A percentile compares a stretch with the other conserved stretches of the same genome.
Conservation (phyloP, 257 asterid genomes). For the Ballota nigra region DNA sequence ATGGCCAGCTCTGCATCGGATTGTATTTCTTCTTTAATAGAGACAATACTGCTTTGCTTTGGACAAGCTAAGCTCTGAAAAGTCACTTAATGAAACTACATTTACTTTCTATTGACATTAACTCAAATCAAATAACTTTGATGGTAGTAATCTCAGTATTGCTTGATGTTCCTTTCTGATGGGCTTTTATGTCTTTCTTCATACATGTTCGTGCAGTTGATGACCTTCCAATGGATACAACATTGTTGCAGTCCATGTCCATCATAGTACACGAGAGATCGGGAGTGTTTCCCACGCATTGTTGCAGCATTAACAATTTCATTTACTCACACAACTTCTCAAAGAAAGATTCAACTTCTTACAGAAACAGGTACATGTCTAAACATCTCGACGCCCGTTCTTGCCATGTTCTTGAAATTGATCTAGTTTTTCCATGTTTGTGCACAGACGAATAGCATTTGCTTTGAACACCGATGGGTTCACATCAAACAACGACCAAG, state of each 20-base stretch:
- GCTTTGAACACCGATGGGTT: constrained; percentile 75
- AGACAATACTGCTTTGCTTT: too few relatives aligned
- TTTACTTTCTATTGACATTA: too few relatives aligned
- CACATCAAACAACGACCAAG: constrained; percentile 51
- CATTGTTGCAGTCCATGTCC: constrained; percentile 35
- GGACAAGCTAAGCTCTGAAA: too few relatives aligned
- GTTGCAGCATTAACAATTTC: constrained; percentile 28
- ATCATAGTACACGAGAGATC: constrained; percentile 33
- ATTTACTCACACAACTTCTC: constrained; percentile 23
- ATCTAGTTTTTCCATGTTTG: background rate
- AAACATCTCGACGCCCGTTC: background rate
- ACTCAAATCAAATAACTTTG: too few relatives aligned
- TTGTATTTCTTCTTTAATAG: too few relatives aligned
- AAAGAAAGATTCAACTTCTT: constrained; percentile 29
- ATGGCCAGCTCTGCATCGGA: too few relatives aligned
- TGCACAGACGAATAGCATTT: constrained; percentile 36
- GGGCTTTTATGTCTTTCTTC: constrained; percentile 13
- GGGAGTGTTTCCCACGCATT: constrained; percentile 27
- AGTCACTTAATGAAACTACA: too few relatives aligned
- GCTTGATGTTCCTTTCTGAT: background rate
- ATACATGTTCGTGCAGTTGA: constrained; percentile 45
- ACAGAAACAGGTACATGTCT: constrained; percentile 47
- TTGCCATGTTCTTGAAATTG: background rate
- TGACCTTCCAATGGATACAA: constrained; percentile 46
- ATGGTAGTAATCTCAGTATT: too few relatives aligned